These are phyloP conservation scores for Cinnamomum chago DNA, from an alignment of 164 flowering plant species.

Conservation along the genomic window DNA sequence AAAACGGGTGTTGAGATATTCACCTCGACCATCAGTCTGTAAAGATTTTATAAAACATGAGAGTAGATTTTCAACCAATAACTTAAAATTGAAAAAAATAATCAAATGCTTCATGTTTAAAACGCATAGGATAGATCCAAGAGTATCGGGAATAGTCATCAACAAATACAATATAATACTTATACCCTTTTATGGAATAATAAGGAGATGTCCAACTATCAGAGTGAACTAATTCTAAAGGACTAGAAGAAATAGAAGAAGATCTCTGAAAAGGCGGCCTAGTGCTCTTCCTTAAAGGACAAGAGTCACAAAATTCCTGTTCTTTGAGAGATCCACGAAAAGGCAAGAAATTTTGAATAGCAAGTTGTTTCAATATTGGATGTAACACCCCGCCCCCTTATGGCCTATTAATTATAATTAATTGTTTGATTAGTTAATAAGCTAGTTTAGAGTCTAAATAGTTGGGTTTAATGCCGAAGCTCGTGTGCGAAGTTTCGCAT, in stretches of 20 bases:
- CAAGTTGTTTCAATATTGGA: too few relatives aligned
- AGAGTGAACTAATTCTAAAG: background rate
- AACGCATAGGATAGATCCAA: too few relatives aligned
- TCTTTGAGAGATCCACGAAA: background rate
- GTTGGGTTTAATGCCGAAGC: too few relatives aligned
- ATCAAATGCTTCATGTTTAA: too few relatives aligned
- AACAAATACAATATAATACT: background rate
- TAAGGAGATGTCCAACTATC: background rate
- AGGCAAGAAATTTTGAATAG: background rate
- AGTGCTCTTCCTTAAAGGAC: background rate
- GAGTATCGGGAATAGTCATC: background rate
- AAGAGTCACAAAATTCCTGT: background rate
- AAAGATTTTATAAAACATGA: background rate
- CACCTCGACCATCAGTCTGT: background rate
- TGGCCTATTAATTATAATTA: too few relatives aligned
- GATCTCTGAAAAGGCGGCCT: background rate
- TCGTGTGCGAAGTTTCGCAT: too few relatives aligned
- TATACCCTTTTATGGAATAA: too few relatives aligned
- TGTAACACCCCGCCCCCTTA: too few relatives aligned
- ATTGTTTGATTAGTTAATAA: too few relatives aligned
- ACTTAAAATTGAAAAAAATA: background rate
- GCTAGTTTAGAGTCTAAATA: too few relatives aligned
- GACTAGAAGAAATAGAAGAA: background rate
- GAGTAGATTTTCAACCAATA: background rate
- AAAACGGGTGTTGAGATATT: background rate